Evolutionary conservation across 805 yeast species (phyloP), one percentile per base, ranked within the genome.

Genomic region (Yarrowia osloensis): DNA sequence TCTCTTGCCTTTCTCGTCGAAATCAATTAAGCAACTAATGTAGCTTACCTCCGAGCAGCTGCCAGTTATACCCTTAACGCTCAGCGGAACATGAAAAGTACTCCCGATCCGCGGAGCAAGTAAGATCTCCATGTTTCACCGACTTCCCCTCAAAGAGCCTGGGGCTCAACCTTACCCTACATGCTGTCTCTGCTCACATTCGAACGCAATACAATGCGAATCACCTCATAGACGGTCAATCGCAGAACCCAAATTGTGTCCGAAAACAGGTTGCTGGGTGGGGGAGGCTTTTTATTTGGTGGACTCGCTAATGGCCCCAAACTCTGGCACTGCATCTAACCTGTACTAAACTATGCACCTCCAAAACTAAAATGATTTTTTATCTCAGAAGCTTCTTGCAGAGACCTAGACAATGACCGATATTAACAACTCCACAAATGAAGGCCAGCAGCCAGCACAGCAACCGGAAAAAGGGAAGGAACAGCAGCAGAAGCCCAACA

Each of bases 231-330:
- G 21, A 31, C 28, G 3, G 55, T 9, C 26, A 19, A 50, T 21
- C 26, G 19, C 8, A 12, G 37, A 50, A 50, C 57, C 57, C 57
- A 50, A 49, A 21, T 15, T 31, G 6, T 17, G 40, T 50, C 57
- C 40, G 15, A 50, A 50, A 50, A 21, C 57, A 50, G 57, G 21
- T 50, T 31, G 37, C 37, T 28, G 37, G 57, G 57, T 50, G 57
- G 57, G 57, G 39, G 40, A 33, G 57, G 40, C 40, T 50, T 31
- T 50, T 50, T n/a, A n/a, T 15, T 33, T 31, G 29, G 15, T 21
- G 15, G 8, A 31, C 39, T 50, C 57, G 57, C n/a, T 29, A 49
- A 49, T 19, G 37, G 19, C n/a, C 37, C 17, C 40, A 50, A 33
- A 33, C 57, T 50, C 11, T 21, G 37, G 19, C 3, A 8, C 13